Evolutionary conservation across 2,329 filamentous ascomycete genomes (phyloP).

Genomic region (Ophiostoma angusticollis): DNA sequence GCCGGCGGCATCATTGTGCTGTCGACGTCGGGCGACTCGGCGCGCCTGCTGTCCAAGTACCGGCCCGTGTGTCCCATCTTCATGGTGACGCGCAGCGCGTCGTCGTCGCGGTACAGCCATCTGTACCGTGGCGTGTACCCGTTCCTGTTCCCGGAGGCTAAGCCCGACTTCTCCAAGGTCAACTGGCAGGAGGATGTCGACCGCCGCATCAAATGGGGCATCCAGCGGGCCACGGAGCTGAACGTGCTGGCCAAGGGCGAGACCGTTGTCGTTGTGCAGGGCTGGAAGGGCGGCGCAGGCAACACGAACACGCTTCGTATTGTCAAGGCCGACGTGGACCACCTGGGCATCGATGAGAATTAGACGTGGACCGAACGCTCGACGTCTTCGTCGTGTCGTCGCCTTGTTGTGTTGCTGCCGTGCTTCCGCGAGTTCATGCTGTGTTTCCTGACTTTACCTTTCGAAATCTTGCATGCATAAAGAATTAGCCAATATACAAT

Average conservation of each 20-base stretch:
- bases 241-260: slow-evolving; percentile 61
- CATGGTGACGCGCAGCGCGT: slow-evolving; percentile 87
- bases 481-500: no score
- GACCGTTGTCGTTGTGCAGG: slow-evolving; percentile 71
- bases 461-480: slow-evolving; percentile 3
- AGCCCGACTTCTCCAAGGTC: slow-evolving; percentile 84
- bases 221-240: slow-evolving; percentile 74
- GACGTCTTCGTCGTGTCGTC: no score
- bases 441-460: not conserved
- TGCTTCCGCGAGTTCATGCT: not conserved
- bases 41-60: slow-evolving; percentile 94
- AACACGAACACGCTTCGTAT: slow-evolving; percentile 73
- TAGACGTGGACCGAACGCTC: slow-evolving; percentile 11
- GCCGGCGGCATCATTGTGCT: slow-evolving; percentile 92
- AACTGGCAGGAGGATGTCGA: slow-evolving; percentile 99
- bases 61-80: slow-evolving; percentile 97
- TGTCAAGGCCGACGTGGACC: slow-evolving; percentile 46
- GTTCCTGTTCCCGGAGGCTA: slow-evolving; percentile 83
- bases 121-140: slow-evolving; percentile 97
- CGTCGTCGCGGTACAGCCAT: slow-evolving; percentile 80
- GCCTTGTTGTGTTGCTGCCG: no score
- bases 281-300: slow-evolving; percentile 84
- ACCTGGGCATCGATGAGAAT: slow-evolving; percentile 41
- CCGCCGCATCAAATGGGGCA: slow-evolving; percentile 92
- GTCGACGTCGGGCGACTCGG: slow-evolving; percentile 89